phyloP scores from a whole-genome alignment of 345 rosid genomes.

The Gossypium sturtianum region DNA sequence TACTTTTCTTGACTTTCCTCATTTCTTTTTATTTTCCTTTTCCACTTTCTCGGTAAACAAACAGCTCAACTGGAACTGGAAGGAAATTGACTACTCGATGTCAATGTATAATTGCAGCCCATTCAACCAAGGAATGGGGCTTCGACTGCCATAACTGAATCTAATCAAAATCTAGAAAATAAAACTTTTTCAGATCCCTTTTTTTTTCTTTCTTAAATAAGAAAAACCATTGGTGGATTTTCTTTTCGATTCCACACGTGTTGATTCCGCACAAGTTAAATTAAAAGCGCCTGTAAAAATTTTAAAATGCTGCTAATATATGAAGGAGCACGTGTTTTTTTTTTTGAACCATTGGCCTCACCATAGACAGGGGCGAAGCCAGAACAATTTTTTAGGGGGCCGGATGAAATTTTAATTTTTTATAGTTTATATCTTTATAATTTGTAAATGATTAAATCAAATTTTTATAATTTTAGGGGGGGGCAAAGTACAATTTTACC shows the following conservation, averaged over 20 bases:
- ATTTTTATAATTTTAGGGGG: too few species aligned
- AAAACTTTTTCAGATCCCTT: background rate
- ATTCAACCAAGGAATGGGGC: slow-evolving; percentile 29
- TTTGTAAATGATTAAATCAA: too few species aligned
- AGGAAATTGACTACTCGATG: slow-evolving; percentile 13
- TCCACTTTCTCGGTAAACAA: background rate
- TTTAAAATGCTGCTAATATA: background rate
- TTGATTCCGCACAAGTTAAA: slow-evolving; percentile 16
- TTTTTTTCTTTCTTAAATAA: background rate
- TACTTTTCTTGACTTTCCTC: background rate
- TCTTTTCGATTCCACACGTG: slow-evolving; percentile 18
- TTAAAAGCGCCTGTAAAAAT: background rate
- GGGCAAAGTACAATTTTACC: too few species aligned
- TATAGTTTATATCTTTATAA: too few species aligned
- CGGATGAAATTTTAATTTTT: too few species aligned
- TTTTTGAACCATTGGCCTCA: background rate
- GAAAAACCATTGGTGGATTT: background rate
- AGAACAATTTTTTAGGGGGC: too few species aligned
- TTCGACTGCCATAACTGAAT: background rate
- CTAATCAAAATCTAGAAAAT: background rate
- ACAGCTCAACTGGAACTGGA: slow-evolving; percentile 1
- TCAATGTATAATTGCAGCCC: slow-evolving; percentile 20
- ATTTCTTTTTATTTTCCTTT: background rate
- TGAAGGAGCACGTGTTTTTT: background rate
- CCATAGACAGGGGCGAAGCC: background rate